Evolutionary conservation across 441 rosid genomes (phyloP).

Genomic region (Pelargonium australe): DNA sequence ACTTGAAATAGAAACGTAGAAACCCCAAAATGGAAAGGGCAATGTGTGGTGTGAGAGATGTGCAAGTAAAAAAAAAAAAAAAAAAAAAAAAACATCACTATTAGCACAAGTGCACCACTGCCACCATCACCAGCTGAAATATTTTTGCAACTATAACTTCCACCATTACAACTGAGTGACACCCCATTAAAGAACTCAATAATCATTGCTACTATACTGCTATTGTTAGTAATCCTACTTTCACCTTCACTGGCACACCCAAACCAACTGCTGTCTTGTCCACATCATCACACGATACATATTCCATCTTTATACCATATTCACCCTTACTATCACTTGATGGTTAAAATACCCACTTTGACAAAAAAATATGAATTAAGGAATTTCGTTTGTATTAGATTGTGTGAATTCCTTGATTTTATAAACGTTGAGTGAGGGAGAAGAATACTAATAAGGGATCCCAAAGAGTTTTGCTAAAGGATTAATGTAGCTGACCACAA

Average conservation of each 20-base stretch:
- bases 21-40: background rate
- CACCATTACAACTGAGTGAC: background rate
- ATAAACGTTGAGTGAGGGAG: background rate
- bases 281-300: background rate
- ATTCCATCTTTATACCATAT: background rate
- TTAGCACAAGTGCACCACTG: background rate
- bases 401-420: background rate
- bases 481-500: too few relatives aligned
- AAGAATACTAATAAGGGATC: too few relatives aligned
- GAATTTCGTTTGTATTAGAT: background rate
- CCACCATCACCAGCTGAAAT: background rate
- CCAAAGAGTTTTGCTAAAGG: too few relatives aligned
- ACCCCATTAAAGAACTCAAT: background rate
- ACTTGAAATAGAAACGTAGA: background rate
- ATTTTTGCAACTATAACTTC: background rate
- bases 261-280: background rate
- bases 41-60: background rate
- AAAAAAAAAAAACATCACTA: too few relatives aligned
- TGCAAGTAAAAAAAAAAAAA: too few relatives aligned
- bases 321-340: background rate
- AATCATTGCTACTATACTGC: background rate
- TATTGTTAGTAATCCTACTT: background rate
- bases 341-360: background rate
- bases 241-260: background rate
- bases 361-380: background rate